Evolutionary conservation across 2,329 filamentous ascomycete species (phyloP).

Genomic region (Penicillium oxalicum): DNA sequence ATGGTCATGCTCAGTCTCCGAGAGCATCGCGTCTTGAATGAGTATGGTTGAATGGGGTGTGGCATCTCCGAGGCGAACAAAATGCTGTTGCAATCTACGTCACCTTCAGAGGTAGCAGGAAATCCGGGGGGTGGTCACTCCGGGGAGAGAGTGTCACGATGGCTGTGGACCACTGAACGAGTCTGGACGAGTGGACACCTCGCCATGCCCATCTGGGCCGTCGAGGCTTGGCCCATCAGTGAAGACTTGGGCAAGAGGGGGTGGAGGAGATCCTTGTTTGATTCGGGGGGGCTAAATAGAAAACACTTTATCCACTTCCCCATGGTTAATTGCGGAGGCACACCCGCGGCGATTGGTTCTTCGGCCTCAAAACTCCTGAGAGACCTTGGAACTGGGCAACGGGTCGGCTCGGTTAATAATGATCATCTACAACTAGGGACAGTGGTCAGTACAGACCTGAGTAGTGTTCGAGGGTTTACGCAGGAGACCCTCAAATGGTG

Average conservation of each 20-base stretch:
- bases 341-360: constrained; percentile 4
- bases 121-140: background rate
- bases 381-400: background rate
- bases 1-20: constrained; percentile 20
- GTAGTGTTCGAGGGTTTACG: too few species aligned
- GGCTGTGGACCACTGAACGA: background rate
- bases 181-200: background rate
- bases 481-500: too few species aligned
- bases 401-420: constrained; percentile 10
- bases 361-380: too few species aligned
- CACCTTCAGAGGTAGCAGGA: constrained; percentile 7
- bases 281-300: background rate
- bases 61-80: constrained; percentile 7
- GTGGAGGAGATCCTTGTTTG: background rate
- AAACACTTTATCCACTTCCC: background rate
- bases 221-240: background rate
- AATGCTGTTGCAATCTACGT: background rate
- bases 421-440: background rate
- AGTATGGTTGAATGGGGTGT: constrained; percentile 31
- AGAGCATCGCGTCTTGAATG: constrained; percentile 26
- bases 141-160: background rate
- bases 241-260: background rate
- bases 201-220: too few species aligned
- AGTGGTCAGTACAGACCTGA: too few species aligned
- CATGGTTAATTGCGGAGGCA: background rate